A percentile compares a stretch with the other conserved stretches of the same genome.
Conservation (phyloP, 306 rosid genomes). For the Castanea sativa region DNA sequence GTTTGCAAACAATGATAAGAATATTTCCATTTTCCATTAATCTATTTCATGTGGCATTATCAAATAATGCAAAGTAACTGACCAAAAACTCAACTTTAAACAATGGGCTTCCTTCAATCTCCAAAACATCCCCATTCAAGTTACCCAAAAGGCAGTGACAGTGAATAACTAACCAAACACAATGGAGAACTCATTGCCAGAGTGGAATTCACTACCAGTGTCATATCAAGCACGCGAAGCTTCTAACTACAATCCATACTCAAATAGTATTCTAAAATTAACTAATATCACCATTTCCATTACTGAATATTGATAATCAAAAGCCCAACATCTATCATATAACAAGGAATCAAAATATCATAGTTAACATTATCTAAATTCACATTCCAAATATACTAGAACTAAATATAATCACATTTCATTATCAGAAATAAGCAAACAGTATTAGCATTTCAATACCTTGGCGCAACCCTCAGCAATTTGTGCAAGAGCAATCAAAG, state of each 20-base stretch:
- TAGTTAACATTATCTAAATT: neutral
- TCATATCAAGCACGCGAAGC: neutral
- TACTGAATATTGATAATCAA: no score
- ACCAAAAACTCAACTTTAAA: neutral
- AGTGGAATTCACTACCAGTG: neutral
- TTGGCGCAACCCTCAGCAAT: constrained; percentile 93
- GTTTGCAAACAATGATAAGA: neutral
- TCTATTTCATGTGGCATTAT: neutral
- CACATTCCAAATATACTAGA: neutral
- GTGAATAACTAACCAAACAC: neutral
- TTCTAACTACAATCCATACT: neutral
- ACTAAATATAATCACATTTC: neutral
- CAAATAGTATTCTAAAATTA: neutral
- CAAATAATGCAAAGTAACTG: neutral
- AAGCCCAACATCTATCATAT: no score
- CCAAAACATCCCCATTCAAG: neutral
- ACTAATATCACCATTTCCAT: neutral
- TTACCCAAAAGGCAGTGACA: neutral
- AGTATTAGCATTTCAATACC: constrained; percentile 36
- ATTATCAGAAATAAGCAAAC: neutral
- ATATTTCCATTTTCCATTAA: neutral
- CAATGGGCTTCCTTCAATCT: no score
- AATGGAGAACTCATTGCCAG: neutral
- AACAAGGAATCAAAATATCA: no score
- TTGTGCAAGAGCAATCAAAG: constrained; percentile 84